These are phyloP conservation scores for Leptographium lundbergii DNA, from an alignment of 2,329 filamentous ascomycete species.

Conservation along the genomic window DNA sequence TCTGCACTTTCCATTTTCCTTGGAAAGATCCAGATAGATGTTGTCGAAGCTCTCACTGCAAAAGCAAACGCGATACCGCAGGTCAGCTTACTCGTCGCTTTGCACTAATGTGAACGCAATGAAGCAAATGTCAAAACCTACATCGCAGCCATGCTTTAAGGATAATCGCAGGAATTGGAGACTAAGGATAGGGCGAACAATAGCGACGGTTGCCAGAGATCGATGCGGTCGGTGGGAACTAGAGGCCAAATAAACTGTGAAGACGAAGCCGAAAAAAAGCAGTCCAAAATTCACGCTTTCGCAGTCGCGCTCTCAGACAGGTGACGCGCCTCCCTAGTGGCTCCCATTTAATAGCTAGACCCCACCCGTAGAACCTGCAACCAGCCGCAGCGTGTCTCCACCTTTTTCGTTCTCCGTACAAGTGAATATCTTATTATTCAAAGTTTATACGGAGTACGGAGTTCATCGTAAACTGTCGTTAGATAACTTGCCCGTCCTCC, in stretches of 20 bases:
- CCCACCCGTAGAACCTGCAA: background rate
- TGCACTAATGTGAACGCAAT: background rate
- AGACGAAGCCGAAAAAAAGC: background rate
- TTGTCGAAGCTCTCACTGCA: conserved; percentile 84
- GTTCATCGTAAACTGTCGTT: too few species aligned
- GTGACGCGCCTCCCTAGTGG: background rate
- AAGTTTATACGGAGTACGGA: too few species aligned
- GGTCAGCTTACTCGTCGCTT: background rate
- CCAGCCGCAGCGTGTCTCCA: background rate
- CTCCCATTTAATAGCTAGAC: background rate
- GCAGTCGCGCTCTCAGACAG: background rate
- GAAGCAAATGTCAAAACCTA: background rate
- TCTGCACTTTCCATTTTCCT: conserved; percentile 82
- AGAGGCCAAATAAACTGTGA: background rate
- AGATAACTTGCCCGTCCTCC: too few species aligned
- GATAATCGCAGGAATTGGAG: background rate
- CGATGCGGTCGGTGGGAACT: background rate
- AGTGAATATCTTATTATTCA: background rate
- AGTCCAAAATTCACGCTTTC: background rate
- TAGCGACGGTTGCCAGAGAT: background rate
- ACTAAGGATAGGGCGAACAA: too few species aligned
- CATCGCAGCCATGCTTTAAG: conserved; percentile 6
- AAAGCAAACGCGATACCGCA: background rate
- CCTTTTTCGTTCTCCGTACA: background rate
- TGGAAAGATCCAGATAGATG: conserved; percentile 92